Evolutionary conservation across 345 rosid genomes (phyloP).

Genomic region (Pseudoturritis turrita): DNA sequence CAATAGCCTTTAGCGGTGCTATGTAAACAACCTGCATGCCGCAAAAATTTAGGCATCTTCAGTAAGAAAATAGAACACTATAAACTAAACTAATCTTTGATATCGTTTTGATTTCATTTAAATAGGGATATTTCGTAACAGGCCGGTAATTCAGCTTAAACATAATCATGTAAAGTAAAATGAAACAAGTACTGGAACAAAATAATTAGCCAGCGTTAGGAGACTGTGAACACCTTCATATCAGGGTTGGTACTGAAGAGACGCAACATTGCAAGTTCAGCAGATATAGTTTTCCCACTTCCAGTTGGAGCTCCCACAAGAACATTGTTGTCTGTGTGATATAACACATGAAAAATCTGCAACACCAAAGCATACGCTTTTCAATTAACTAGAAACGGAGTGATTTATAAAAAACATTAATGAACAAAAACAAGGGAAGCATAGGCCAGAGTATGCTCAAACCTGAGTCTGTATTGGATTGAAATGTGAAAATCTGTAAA

Average conservation of each 20-base stretch:
- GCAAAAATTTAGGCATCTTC: neutral
- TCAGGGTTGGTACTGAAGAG: constrained; percentile 93
- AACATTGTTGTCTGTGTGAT: constrained; percentile 89
- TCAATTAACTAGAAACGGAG: constrained; percentile 9
- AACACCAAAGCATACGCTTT: constrained; percentile 26
- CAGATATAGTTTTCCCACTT: constrained; percentile 97
- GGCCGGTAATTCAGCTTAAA: neutral
- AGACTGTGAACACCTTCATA: constrained; percentile 62
- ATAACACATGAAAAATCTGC: constrained; percentile 86
- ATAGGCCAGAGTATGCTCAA: constrained; percentile 16
- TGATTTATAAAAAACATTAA: neutral
- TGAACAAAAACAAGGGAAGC: constrained; percentile 15
- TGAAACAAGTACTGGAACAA: neutral
- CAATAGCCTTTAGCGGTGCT: constrained; percentile 98
- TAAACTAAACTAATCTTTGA: neutral
- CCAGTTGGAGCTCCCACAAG: constrained; percentile 98
- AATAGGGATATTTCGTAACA: neutral
- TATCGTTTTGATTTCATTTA: neutral
- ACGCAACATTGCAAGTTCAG: constrained; percentile 97
- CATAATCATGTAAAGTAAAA: neutral
- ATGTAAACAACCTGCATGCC: constrained; percentile 80
- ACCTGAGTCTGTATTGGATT: constrained; percentile 99
- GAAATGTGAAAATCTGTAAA: constrained; percentile 92
- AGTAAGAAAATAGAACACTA: neutral
- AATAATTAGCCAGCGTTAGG: neutral